These are phyloP conservation scores for Henckelia pumila DNA, from an alignment of 257 asterid genomes.

Conservation along the genomic window DNA sequence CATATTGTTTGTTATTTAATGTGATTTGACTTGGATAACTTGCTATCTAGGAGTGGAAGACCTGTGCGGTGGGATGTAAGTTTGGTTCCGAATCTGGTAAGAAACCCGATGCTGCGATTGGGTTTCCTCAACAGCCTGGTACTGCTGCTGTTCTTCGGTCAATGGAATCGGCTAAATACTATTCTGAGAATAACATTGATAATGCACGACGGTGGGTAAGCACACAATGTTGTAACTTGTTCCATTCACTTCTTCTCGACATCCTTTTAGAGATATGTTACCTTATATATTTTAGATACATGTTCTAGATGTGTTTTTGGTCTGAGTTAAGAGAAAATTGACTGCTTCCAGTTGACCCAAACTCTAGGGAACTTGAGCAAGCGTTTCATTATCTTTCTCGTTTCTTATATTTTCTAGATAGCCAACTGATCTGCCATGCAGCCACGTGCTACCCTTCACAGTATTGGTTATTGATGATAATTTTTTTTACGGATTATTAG, in stretches of 20 bases:
- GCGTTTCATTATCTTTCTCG: not conserved
- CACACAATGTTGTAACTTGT: slow-evolving; percentile 45
- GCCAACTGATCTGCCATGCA: not conserved
- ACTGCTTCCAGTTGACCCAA: not conserved
- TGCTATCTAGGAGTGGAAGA: slow-evolving; percentile 58
- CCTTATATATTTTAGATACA: not conserved
- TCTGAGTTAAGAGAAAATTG: not conserved
- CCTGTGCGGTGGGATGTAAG: slow-evolving; percentile 78
- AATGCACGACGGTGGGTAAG: slow-evolving; percentile 98
- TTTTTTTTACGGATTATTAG: slow-evolving; percentile 33
- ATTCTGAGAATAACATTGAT: slow-evolving; percentile 63
- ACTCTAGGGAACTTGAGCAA: not conserved
- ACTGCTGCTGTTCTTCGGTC: slow-evolving; percentile 67
- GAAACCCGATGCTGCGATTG: slow-evolving; percentile 77
- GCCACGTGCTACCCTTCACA: not conserved
- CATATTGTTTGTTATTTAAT: slow-evolving; percentile 15
- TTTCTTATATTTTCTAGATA: slow-evolving; percentile 1
- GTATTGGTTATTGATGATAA: slow-evolving; percentile 12
- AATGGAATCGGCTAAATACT: slow-evolving; percentile 89
- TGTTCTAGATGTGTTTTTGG: slow-evolving; percentile 15
- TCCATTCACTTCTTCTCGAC: slow-evolving; percentile 11
- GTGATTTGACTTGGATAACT: slow-evolving; percentile 16
- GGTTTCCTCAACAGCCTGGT: slow-evolving; percentile 44
- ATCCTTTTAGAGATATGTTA: slow-evolving; percentile 7
- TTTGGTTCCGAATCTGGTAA: slow-evolving; percentile 41